A percentile compares a stretch with the other conserved stretches of the same genome.
phyloP scores from a whole-genome alignment of 148 eudicot genomes.

The Dysphania ambrosioides region DNA sequence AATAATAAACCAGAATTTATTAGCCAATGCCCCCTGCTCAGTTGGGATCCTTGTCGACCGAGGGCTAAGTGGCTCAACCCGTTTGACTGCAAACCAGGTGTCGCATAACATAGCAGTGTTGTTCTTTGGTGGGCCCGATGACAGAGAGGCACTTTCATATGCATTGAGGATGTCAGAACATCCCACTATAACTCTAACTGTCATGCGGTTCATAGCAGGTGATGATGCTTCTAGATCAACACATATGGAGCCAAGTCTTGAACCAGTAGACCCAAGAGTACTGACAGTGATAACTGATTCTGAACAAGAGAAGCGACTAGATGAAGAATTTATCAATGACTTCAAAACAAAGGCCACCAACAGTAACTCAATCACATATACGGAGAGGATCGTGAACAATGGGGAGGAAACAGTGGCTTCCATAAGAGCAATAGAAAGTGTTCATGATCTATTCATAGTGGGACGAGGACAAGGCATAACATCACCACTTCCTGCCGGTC shows the following conservation, averaged over 20 bases:
- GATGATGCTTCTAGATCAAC: conserved; percentile 34
- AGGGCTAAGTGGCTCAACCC: conserved; percentile 49
- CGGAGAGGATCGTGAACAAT: conserved; percentile 50
- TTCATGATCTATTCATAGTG: conserved; percentile 65
- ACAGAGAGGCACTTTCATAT: conserved; percentile 60
- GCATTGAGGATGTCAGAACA: conserved; percentile 57
- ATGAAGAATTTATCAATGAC: conserved; percentile 54
- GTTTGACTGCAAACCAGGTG: conserved; percentile 34
- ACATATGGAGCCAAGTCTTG: conserved; percentile 27
- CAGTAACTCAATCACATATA: conserved; percentile 39
- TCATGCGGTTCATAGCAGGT: conserved; percentile 48
- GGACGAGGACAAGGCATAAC: conserved; percentile 74
- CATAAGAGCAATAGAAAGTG: conserved; percentile 54
- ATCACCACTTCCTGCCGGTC: conserved; percentile 72
- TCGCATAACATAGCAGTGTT: conserved; percentile 46
- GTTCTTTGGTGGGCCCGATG: conserved; percentile 62
- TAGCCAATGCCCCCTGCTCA: conserved; percentile 69
- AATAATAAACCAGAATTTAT: conserved; percentile 51
- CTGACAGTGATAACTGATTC: conserved; percentile 49
- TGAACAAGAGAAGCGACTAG: conserved; percentile 51
- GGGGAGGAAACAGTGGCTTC: conserved; percentile 78
- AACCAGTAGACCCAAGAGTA: conserved; percentile 36
- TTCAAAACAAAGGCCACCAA: conserved; percentile 43
- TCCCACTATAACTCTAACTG: conserved; percentile 43
- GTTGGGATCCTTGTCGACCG: conserved; percentile 72